Percentiles rank a stretch among this genome's conserved stretches.
Conservation (phyloP, 2,329 filamentous ascomycete genomes). For the Alternaria angustiovoidea region DNA sequence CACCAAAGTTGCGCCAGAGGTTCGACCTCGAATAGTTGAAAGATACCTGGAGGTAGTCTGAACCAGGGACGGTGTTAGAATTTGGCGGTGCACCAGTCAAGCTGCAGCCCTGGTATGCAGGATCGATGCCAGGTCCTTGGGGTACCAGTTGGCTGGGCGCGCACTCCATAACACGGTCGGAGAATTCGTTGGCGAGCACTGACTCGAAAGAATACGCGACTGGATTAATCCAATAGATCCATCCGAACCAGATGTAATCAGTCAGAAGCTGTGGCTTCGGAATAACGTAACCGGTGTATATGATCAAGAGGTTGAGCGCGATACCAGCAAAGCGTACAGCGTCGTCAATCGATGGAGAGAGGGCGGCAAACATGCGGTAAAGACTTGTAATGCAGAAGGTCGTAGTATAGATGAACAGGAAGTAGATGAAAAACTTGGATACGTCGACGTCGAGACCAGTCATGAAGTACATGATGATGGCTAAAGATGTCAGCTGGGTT, state of each 20-base stretch:
- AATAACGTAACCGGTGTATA: constrained; percentile 74
- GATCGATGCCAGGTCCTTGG: constrained; percentile 62
- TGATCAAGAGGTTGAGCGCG: constrained; percentile 67
- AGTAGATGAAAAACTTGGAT: constrained; percentile 72
- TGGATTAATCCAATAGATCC: constrained; percentile 57
- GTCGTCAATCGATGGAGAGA: constrained; percentile 71
- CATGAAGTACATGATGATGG: constrained; percentile 72
- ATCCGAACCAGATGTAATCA: constrained; percentile 71
- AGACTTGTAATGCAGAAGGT: constrained; percentile 70
- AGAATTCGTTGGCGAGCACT: constrained; percentile 72
- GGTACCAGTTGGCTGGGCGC: constrained; percentile 67
- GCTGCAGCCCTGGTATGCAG: constrained; percentile 68
- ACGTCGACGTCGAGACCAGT: constrained; percentile 64
- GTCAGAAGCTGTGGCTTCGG: constrained; percentile 67
- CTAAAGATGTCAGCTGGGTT: constrained; percentile 22
- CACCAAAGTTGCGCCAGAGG: constrained; percentile 78
- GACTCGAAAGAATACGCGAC: constrained; percentile 71
- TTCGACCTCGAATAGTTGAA: constrained; percentile 67
- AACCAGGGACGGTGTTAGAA: constrained; percentile 60
- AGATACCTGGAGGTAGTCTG: constrained; percentile 62
- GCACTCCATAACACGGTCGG: constrained; percentile 65
- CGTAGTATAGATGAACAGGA: constrained; percentile 69
- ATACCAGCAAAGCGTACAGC: constrained; percentile 71
- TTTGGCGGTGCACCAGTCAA: constrained; percentile 66
- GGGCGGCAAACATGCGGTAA: constrained; percentile 71